Base-by-base conservation (phyloP, 2,329 filamentous ascomycete genomes). In the Cladophialophora psammophila region DNA sequence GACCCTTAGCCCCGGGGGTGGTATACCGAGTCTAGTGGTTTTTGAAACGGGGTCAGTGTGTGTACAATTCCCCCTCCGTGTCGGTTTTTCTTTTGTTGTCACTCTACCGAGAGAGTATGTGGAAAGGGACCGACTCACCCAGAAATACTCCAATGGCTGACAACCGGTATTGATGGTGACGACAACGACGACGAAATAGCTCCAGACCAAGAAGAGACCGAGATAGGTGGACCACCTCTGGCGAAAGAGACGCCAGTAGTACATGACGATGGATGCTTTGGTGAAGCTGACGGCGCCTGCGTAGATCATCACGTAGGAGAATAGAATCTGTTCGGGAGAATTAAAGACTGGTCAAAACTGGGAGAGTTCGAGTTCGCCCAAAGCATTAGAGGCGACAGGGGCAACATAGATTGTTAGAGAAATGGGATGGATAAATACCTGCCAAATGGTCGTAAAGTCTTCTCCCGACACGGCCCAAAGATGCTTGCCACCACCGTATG, bases 301-400 rank as follows among this genome's bases (percentile, higher is more conserved):
- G 38, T 59, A 59, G 56, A 59, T 59, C 56, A 59, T 59, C 56
- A 59, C 56, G 56, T 59, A 59, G 38, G 56, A 45, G 56, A 59
- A 59, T 18, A 59, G 56, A 59, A 59, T 59, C 56, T 59, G 56
- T 59, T 35, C 38, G 36, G 56, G 20, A 45, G 56, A 58, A 58
- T 58, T 58, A 58, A 57, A 58, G 36, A 45, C 55, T 40, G 55
- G 55, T 58, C 55, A 58, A 58, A 31, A 58, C 55, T 8, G 35
- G 55, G 55, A 58, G 55, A 45, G 18, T 58, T 58, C 36, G 55
- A 58, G 55, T 58, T 58, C 55, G 55, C 36, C 36, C 55, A 58
- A 58, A 58, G 55, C 35, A 32, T 58, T n/a, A 31, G 36, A 58
- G 55, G 12, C 36, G 55, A 42, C 36, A 58, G 9, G 55, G 20